These are phyloP conservation scores for Trametes gibbosa DNA, from an alignment of 768 basidiomycete genomes.

Conservation along the genomic window DNA sequence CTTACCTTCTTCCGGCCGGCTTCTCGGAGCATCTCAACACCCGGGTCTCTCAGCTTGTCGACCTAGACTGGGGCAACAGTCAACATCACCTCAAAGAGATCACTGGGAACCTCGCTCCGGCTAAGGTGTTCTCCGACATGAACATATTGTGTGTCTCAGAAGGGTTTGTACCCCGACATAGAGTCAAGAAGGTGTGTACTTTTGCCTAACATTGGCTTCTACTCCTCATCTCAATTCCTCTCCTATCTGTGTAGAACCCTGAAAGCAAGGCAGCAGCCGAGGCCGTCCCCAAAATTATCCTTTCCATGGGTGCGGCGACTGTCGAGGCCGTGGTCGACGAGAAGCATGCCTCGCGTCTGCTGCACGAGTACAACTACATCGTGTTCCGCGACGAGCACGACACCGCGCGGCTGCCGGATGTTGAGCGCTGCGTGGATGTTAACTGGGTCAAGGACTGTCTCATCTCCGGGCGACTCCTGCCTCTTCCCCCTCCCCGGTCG, in stretches of 20 bases:
- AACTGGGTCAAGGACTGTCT: slow-evolving; percentile 79
- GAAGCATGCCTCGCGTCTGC: slow-evolving; percentile 38
- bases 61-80: slow-evolving; percentile 48
- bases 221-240: no score
- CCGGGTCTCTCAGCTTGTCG: slow-evolving; percentile 46
- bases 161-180: slow-evolving; percentile 41
- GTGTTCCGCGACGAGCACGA: slow-evolving; percentile 52
- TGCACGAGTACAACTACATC: slow-evolving; percentile 53
- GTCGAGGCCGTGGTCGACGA: slow-evolving; percentile 65
- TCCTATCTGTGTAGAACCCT: background rate
- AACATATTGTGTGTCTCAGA: slow-evolving; percentile 59
- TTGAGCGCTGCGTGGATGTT: slow-evolving; percentile 46
- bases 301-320: slow-evolving; percentile 71
- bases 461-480: slow-evolving; percentile 54
- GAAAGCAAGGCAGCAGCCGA: slow-evolving; percentile 31
- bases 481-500: slow-evolving; percentile 6
- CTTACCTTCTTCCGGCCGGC: slow-evolving; percentile 56
- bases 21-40: slow-evolving; percentile 39
- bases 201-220: no score
- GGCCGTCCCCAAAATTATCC: slow-evolving; percentile 60
- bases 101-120: slow-evolving; percentile 52
- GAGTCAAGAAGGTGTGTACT: slow-evolving; percentile 28
- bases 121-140: slow-evolving; percentile 54
- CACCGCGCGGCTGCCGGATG: slow-evolving; percentile 26
- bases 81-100: slow-evolving; percentile 56